Base-by-base conservation (phyloP, 225 moss, liverwort and hornwort species). In the Antitrichia curtipendula region DNA sequence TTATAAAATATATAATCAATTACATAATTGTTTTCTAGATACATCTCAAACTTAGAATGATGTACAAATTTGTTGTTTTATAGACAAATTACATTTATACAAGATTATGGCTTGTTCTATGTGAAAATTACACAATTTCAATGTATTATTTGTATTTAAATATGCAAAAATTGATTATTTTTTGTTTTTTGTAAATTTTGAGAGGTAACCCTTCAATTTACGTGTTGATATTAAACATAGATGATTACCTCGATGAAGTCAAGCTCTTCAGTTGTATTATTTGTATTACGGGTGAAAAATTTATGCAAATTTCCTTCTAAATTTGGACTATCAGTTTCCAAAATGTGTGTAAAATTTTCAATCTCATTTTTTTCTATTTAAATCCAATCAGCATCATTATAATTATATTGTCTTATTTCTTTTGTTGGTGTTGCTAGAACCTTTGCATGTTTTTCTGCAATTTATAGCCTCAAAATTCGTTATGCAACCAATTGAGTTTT, bases 321-420 rank as follows among this genome's bases (percentile, higher is more conserved):
- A 75, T 52, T 56, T 87, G 23, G 29, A 12, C 69, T 80, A 78
- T 73, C 0, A 59, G 16, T 78, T 75, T 90, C 54, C 18, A 60
- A 79, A 74, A 43, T 16, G 3, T 60, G 4, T 71, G 80, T 40
- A 80, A 88, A 86, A 43, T 87, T 87, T 64, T 89, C 89, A 49
- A 65, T 76, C 23, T 86, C 89, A 84, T 84, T 86, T 19, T 77
- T 61, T 61, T 73, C 87, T 78, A 93, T 86, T 53, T 88, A 81
- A 79, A 92, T 84, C 93, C 93, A 93, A 54, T 93, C 90, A 10
- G 25, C 86, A 86, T 92, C 93, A 25, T 86, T 77, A 54, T 81
- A 8, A 60, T 82, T 41, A 75, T 87, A 17, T 74, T 81, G 53
- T 87, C 13, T 81, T 3, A 47, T 32, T 50, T 41, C 32, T 71